These are phyloP conservation scores for Eucalyptus microcorys DNA, from an alignment of 345 rosid genomes.

Conservation along the genomic window DNA sequence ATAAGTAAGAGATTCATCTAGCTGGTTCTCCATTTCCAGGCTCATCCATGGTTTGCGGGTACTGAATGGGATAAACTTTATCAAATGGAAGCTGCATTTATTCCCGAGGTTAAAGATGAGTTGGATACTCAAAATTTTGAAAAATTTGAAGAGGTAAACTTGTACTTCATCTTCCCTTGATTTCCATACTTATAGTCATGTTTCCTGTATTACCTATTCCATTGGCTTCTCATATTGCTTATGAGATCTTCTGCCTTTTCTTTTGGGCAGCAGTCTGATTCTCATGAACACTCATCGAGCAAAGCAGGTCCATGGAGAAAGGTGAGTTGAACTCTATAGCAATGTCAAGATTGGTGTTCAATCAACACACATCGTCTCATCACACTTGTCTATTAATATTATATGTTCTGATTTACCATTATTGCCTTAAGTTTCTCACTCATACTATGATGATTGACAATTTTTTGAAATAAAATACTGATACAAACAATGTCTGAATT, in stretches of 20 bases:
- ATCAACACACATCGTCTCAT: background rate
- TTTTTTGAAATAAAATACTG: background rate
- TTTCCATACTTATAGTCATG: background rate
- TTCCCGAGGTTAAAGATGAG: constrained; percentile 84
- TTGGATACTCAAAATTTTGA: constrained; percentile 96
- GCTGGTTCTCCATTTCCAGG: constrained; percentile 27
- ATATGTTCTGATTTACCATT: background rate
- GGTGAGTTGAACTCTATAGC: constrained; percentile 6
- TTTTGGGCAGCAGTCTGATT: constrained; percentile 19
- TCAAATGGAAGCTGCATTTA: constrained; percentile 83
- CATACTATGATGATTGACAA: background rate
- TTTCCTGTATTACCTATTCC: background rate
- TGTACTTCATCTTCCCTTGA: background rate
- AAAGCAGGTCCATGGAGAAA: constrained; percentile 56
- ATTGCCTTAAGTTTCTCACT: background rate
- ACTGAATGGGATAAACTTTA: constrained; percentile 72
- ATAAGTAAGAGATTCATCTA: constrained; percentile 6
- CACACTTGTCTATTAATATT: background rate
- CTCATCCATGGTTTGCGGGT: constrained; percentile 74
- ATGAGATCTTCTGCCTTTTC: background rate
- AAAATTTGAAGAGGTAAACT: constrained; percentile 76
- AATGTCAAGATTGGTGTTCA: background rate
- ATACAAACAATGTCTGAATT: background rate
- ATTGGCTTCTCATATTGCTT: background rate
- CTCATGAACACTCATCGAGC: constrained; percentile 8